Conservation (phyloP, 495 filamentous ascomycete species). For the Trichoderma erinaceum region DNA sequence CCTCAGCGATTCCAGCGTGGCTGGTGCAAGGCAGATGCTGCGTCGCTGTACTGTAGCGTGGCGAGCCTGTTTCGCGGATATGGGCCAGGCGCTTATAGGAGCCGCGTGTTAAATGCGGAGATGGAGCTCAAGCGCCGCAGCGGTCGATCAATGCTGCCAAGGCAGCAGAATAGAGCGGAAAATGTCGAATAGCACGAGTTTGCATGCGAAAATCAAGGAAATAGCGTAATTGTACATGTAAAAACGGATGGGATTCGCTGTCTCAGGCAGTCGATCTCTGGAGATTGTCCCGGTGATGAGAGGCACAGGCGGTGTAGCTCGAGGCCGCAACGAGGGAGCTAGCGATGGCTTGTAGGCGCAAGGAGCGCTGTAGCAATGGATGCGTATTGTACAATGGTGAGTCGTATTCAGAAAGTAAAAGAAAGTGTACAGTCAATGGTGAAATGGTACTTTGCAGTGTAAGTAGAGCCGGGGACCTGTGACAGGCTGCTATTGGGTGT, state of each 20-base stretch:
- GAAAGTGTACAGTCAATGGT: not conserved
- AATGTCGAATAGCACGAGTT: too few species aligned
- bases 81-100: constrained; percentile 12
- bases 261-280: not conserved
- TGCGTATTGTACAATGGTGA: not conserved
- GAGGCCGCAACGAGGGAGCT: not conserved
- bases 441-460: not conserved
- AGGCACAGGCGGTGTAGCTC: not conserved
- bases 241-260: not conserved
- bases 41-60: not conserved
- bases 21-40: not conserved
- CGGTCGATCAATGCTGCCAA: not conserved
- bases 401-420: not conserved
- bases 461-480: not conserved
- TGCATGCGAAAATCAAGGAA: not conserved
- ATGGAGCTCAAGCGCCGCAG: not conserved
- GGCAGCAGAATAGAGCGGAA: not conserved
- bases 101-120: constrained; percentile 1
- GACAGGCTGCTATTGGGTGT: not conserved
- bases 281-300: not conserved
- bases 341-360: not conserved
- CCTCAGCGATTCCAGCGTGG: not conserved
- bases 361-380: not conserved
- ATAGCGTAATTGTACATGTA: not conserved
- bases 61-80: not conserved